phyloP scores from a whole-genome alignment of 2,329 filamentous ascomycete species.

The Colletotrichum noveboracense region DNA sequence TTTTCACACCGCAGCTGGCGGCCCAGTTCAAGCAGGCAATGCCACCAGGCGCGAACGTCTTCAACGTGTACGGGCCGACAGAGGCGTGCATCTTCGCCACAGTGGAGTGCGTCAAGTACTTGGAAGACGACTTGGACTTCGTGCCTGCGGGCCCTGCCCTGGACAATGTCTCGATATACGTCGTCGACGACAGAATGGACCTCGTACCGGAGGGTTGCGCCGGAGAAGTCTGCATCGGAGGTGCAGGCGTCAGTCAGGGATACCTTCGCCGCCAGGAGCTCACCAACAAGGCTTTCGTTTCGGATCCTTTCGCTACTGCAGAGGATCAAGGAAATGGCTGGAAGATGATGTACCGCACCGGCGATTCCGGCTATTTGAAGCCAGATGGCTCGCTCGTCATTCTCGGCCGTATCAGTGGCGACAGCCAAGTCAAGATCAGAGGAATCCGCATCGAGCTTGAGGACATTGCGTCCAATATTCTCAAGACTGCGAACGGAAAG shows the following conservation, averaged over 20 bases:
- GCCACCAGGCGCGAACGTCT: neutral
- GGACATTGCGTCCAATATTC: conserved; percentile 37
- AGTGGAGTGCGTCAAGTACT: neutral
- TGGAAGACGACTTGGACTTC: neutral
- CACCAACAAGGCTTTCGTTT: conserved; percentile 18
- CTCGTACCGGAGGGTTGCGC: conserved; percentile 41
- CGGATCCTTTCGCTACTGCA: conserved; percentile 18
- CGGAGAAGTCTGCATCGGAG: conserved; percentile 39
- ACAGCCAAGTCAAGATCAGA: conserved; percentile 50
- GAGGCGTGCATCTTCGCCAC: conserved; percentile 26
- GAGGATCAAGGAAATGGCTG: neutral
- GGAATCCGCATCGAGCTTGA: conserved; percentile 51
- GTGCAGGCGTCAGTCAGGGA: conserved; percentile 44
- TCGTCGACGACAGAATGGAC: conserved; percentile 40
- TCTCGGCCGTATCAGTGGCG: conserved; percentile 42
- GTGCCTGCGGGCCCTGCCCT: conserved; percentile 23
- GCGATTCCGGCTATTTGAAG: conserved; percentile 40
- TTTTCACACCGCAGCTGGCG: conserved; percentile 3
- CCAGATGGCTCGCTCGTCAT: conserved; percentile 38
- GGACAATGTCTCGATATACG: conserved; percentile 42
- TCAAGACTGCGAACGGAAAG: conserved; percentile 22
- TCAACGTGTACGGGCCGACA: conserved; percentile 36
- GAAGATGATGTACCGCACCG: conserved; percentile 42
- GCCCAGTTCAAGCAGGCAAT: conserved; percentile 5
- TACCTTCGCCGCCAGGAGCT: conserved; percentile 38